Percentiles rank a stretch among this genome's conserved stretches.
Evolutionary conservation across 305 asterid genomes (phyloP).

Genomic region (Solanum hybrid): DNA sequence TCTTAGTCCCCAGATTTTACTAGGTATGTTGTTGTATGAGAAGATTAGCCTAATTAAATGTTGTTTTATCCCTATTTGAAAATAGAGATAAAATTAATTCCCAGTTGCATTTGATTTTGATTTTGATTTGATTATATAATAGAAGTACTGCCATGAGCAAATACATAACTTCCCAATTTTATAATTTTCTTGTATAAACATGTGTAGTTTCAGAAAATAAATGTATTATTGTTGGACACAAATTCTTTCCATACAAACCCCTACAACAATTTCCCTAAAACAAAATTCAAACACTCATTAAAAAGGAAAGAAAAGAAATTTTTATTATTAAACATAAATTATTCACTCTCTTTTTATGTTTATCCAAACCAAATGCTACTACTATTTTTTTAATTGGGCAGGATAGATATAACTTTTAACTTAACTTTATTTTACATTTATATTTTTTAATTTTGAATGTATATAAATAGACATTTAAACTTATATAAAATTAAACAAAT

Average conservation of each 20-base stretch:
- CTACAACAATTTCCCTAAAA: background rate
- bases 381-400: background rate
- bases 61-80: no score
- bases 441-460: fast-evolving
- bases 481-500: no score
- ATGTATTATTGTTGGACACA: background rate
- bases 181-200: background rate
- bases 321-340: background rate
- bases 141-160: background rate
- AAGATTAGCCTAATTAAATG: background rate
- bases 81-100: background rate
- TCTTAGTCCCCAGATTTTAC: fast-evolving
- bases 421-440: no score
- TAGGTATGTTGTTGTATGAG: background rate
- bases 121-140: background rate
- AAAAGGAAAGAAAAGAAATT: background rate
- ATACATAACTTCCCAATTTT: background rate
- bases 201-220: background rate
- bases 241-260: background rate
- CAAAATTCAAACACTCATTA: background rate
- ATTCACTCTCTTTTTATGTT: background rate
- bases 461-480: no score
- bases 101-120: background rate
- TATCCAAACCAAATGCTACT: background rate
- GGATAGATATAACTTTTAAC: no score